Base-by-base conservation (phyloP, 148 eudicot species). In the Cornus florida region DNA sequence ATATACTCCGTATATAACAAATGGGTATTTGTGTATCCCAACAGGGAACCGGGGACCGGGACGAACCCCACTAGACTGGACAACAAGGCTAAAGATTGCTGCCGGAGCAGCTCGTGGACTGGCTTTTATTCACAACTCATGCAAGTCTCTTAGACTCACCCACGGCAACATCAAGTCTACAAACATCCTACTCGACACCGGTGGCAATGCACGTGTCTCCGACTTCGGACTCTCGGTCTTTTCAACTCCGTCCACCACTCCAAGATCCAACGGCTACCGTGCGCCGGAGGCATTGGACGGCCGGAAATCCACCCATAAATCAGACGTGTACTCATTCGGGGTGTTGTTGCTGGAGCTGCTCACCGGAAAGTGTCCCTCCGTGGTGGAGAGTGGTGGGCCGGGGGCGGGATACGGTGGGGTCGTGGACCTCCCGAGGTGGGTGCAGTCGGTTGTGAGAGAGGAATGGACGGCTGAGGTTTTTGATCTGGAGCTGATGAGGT, bases 381-480 rank as follows among this genome's bases (percentile, higher is more conserved):
- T 85, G 33, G 84, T 87, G 74, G 99, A 93, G 22, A 89, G 84
- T 67, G 76, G 79, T 24, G 94, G 91, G 6, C 86, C 88, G 5
- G 85, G 32, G 72, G 82, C 39, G 67, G 92, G 82, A 79, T 90
- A 81, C 28, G 83, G 91, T 14, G 97, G 92, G 71, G 89, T 88
- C 48, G 87, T 93, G 48, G 98, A 95, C 77, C 81, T 95, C 23
- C 99, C 98, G 1, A 79, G 92, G 81, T 95, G 99, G 99, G 99
- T 95, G 23, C 97, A 92, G 79, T 90, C 97, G 7, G 98, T 95
- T 65, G 97, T 95, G 76, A 87, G 97, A 81, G 99, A 95, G 79
- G 99, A 95, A 79, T 95, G 99, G 99, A 95, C 99, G 5, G 97
- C 98, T 2, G 99, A 95, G 88, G 98, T 95, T 24, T 95, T 95